These are phyloP conservation scores for Aspergillus sp. DNA, from an alignment of 2,329 filamentous ascomycete genomes.

Conservation along the genomic window DNA sequence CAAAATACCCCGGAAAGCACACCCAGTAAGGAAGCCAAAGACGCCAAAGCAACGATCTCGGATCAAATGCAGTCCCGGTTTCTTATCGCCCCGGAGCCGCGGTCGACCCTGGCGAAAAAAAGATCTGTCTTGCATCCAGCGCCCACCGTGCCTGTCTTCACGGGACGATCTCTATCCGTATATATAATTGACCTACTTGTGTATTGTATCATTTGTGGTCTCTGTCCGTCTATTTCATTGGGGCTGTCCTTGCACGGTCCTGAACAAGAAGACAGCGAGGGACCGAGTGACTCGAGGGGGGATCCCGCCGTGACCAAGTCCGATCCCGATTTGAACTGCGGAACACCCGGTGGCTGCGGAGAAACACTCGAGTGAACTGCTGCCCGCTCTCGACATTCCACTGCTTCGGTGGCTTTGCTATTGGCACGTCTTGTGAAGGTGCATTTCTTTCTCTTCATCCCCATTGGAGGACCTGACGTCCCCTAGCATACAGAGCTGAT, in stretches of 20 bases:
- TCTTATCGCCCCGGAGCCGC: constrained; percentile 25
- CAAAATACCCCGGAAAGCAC: no score
- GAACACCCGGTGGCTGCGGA: constrained; percentile 10
- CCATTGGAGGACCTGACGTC: background rate
- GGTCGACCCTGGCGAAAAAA: constrained; percentile 21
- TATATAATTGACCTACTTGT: background rate
- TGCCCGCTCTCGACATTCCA: background rate
- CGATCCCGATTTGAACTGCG: constrained; percentile 5
- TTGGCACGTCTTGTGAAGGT: constrained; percentile 9
- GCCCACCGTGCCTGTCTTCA: background rate
- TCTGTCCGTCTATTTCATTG: background rate
- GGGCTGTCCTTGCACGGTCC: background rate
- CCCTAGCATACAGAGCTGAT: constrained; percentile 15
- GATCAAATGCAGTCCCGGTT: constrained; percentile 28
- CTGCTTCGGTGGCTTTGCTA: constrained; percentile 1
- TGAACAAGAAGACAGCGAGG: background rate
- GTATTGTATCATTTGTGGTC: background rate
- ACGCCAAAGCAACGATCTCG: constrained; percentile 7
- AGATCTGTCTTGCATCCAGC: constrained; percentile 14
- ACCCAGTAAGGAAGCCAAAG: no score
- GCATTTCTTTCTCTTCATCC: background rate
- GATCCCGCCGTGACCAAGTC: background rate
- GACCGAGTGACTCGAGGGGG: background rate
- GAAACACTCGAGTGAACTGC: constrained; percentile 2
- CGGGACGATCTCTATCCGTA: background rate